Base-by-base conservation (phyloP, 345 rosid genomes). In the Turnera subulata region DNA sequence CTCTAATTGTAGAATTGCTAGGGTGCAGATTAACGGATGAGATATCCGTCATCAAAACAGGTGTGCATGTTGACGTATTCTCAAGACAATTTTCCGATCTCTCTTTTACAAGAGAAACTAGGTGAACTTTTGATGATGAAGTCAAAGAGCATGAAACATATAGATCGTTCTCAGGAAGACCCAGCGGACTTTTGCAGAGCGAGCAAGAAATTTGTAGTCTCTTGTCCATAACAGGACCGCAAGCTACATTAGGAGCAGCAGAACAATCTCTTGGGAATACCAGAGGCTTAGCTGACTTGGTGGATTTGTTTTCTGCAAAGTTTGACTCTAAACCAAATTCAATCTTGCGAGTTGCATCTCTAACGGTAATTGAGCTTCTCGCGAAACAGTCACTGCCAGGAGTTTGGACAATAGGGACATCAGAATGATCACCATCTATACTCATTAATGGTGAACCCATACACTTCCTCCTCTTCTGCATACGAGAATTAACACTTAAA, bases 401-500 rank as follows among this genome's bases (percentile, higher is more conserved):
- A 56, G 64, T 58, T 64, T 61, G 32, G 20, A 61, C 55, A 60
- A 56, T 42, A 26, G 76, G 64, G 39, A 56, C 56, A 59, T 62
- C 59, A 59, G 29, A 32, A 40, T 55, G 37, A 68, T 74, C 75
- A 23, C 55, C 78, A 19, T 54, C 46, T 49, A 78, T 77, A 64
- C 68, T 66, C 53, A 73, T 61, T 50, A 72, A 58, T 45, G 81
- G 75, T 32, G 72, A 75, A 73, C 56, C 59, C 15, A 67, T 53
- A 50, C 60, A 61, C 72, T 69, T 79, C 78, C 84, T 79, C 70
- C 83, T 76, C 69, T 86, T 89, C 62, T 70, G 74, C 56, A 68
- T 65, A 59, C 71, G 87, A 56, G 94, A 92, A 73, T 80, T 86
- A 63, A 74, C 88, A 62, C 98, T 92, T 29, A 32, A 49, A 74